Evolutionary conservation across 345 rosid genomes (phyloP), one percentile per base, ranked within the genome.

Genomic region (Jatropha curcas): DNA sequence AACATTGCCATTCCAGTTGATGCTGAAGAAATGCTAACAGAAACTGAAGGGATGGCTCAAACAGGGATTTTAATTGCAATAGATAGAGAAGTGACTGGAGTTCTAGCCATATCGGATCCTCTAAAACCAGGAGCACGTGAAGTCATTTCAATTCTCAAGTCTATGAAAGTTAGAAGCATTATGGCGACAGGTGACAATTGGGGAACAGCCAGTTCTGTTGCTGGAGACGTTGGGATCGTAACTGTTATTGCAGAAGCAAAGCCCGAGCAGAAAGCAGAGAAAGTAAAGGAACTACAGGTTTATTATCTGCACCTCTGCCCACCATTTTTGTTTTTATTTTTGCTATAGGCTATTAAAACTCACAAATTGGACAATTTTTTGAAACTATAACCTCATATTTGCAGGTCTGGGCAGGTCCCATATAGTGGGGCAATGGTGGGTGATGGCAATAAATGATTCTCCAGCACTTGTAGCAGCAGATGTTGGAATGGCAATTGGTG

Each of bases 151-250:
- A 84, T 92, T 74, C 89, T 94, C 46, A 89, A 85, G 76, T 88
- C 94, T 6, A 89, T 94, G 99, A 79, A 84, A 20, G 87, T 94
- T 56, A 73, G 61, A 77, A 92, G 92, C 86, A 87, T 95, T 68
- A 85, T 95, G 91, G 98, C 89, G 27, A 95, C 99, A 0, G 99
- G 99, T 79, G 99, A 95, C 65, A 95, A 92, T 67, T 87, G 92
- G 99, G 99, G 98, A 66, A 95, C 98, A 43, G 99, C 99, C 10
- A 86, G 83, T 66, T 89, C 98, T 58, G 87, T 95, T 71, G 94
- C 98, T 46, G 62, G 75, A 71, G 89, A 92, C 78, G 97, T 92
- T 0, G 97, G 99, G 61, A 92, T 95, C 1, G 92, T 88, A 58
- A 80, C 85, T 31, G 89, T 90, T 12, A 74, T 90, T 1, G 98